Conservation (phyloP, 2,329 filamentous ascomycete genomes). For the Dendryphion nanum region DNA sequence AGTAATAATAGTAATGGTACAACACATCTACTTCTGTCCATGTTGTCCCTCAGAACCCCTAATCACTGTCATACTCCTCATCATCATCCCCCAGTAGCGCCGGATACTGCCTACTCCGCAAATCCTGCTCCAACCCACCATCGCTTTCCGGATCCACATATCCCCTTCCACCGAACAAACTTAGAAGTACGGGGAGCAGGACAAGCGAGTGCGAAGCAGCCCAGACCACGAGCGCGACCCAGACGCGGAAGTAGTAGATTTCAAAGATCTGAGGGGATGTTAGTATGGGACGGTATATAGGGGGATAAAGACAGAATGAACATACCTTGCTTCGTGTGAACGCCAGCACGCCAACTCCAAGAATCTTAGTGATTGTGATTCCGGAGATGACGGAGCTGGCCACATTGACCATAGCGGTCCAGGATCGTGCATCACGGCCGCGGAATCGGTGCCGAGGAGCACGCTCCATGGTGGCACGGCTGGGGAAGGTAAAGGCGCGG, state of each 20-base stretch:
- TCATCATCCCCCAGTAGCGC: slow-evolving; percentile 66
- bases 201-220: slow-evolving; percentile 86
- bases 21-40: no score
- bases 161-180: slow-evolving; percentile 76
- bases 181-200: slow-evolving; percentile 86
- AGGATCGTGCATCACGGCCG: slow-evolving; percentile 80
- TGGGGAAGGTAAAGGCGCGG: slow-evolving; percentile 92
- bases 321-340: slow-evolving; percentile 81
- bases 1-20: no score
- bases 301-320: slow-evolving; percentile 1
- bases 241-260: slow-evolving; percentile 98
- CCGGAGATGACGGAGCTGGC: slow-evolving; percentile 93
- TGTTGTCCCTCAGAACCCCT: no score
- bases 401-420: slow-evolving; percentile 92
- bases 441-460: slow-evolving; percentile 71
- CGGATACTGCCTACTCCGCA: slow-evolving; percentile 75
- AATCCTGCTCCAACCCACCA: slow-evolving; percentile 84
- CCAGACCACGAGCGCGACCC: slow-evolving; percentile 87
- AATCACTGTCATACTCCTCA: slow-evolving; percentile 64
- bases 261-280: slow-evolving; percentile 74
- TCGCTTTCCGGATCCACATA: slow-evolving; percentile 86
- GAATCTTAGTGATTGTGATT: slow-evolving; percentile 91
- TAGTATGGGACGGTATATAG: background rate
- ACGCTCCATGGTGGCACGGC: slow-evolving; percentile 74
- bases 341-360: slow-evolving; percentile 87